Conservation (phyloP, 164 flowering plant genomes). For the Nelumbo lutea region DNA sequence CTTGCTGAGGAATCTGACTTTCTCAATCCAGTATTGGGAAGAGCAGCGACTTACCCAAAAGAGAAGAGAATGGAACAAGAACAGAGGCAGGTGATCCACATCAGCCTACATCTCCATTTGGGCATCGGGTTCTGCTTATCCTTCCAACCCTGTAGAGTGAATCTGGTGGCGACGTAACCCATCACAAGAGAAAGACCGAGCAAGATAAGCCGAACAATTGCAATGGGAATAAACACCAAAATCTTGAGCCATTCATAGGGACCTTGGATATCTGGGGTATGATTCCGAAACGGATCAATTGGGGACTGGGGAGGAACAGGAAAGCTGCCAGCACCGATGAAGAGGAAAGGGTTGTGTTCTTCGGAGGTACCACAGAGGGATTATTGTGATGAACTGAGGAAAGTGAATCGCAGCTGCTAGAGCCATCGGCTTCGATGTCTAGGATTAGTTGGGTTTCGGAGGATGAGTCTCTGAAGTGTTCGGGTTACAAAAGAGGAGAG, state of each 20-base stretch:
- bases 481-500: slow-evolving; percentile 9
- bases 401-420: neutral
- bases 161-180: slow-evolving; percentile 63
- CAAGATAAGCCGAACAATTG: slow-evolving; percentile 43
- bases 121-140: slow-evolving; percentile 89
- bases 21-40: too few species aligned
- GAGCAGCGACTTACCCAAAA: slow-evolving; percentile 58
- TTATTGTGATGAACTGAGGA: neutral
- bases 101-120: slow-evolving; percentile 65
- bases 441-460: slow-evolving; percentile 12
- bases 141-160: slow-evolving; percentile 82
- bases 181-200: slow-evolving; percentile 51
- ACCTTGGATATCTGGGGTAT: slow-evolving; percentile 50
- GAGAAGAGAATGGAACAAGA: slow-evolving; percentile 72
- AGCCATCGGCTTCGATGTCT: slow-evolving; percentile 13
- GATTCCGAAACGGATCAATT: slow-evolving; percentile 71
- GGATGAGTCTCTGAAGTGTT: neutral
- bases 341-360: slow-evolving; percentile 42
- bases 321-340: slow-evolving; percentile 40
- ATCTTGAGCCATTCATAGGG: slow-evolving; percentile 84
- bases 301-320: slow-evolving; percentile 39
- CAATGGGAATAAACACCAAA: slow-evolving; percentile 58
- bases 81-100: slow-evolving; percentile 71
- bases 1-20: too few species aligned
- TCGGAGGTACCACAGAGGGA: neutral